Conservation (phyloP, 2,329 filamentous ascomycete species). For the Monilinia fructigena region DNA sequence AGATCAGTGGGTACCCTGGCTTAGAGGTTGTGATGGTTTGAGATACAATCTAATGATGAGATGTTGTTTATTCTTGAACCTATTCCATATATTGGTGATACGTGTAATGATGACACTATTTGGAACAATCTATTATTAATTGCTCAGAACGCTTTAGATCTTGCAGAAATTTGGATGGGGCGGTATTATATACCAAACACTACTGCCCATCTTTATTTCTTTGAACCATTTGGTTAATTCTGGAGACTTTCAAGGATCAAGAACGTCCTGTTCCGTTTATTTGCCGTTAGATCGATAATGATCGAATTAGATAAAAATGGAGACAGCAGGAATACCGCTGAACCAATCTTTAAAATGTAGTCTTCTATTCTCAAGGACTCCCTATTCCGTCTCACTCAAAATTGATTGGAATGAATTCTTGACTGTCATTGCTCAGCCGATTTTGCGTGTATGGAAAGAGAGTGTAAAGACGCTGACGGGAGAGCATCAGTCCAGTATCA, state of each 20-base stretch:
- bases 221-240: not conserved
- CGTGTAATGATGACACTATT: too few species aligned
- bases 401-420: constrained; percentile 4
- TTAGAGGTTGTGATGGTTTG: too few species aligned
- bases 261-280: constrained; percentile 7
- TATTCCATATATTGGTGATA: too few species aligned
- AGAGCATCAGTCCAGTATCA: not conserved
- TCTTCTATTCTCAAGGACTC: not conserved
- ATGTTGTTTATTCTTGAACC: too few species aligned
- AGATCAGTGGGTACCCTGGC: not conserved
- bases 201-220: too few species aligned
- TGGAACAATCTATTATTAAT: too few species aligned
- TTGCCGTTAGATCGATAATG: constrained; percentile 7
- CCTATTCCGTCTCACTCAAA: not conserved
- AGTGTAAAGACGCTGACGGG: not conserved
- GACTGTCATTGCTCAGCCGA: not conserved
- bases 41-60: too few species aligned
- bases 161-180: too few species aligned
- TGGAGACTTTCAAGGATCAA: not conserved
- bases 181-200: too few species aligned
- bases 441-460: not conserved
- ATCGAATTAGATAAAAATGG: not conserved
- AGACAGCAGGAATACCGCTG: not conserved
- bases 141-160: too few species aligned
- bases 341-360: not conserved